Percentiles rank a stretch among this genome's conserved stretches.
Conservation (phyloP, 1,284 basidiomycete genomes). For the Bjerkandera adusta region DNA sequence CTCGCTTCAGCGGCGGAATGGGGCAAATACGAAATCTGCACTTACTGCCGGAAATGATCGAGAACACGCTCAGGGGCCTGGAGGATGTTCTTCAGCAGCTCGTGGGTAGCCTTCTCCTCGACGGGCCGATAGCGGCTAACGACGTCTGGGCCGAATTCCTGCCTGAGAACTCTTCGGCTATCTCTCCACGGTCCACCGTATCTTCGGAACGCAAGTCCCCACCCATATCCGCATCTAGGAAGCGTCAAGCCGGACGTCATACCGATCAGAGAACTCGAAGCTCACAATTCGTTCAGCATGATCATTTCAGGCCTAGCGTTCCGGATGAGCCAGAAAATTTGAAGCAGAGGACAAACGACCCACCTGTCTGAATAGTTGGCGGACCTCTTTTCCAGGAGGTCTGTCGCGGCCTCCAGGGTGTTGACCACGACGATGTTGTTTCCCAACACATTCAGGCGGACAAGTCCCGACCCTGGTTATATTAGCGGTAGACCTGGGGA, state of each 20-base stretch:
- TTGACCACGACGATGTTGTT: slow-evolving; percentile 5
- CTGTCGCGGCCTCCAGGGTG: slow-evolving; percentile 2
- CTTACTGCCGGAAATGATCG: slow-evolving; percentile 6
- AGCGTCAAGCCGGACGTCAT: neutral
- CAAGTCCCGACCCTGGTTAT: neutral
- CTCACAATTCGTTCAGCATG: slow-evolving; percentile 3
- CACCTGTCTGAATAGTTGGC: slow-evolving; percentile 7
- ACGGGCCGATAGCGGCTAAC: slow-evolving; percentile 1
- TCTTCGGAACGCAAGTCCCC: slow-evolving; percentile 1
- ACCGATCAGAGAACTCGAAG: neutral
- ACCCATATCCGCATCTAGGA: neutral
- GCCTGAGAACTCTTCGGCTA: neutral
- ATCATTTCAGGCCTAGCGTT: neutral
- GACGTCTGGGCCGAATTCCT: neutral
- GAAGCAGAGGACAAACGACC: neutral
- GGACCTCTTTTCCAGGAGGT: slow-evolving; percentile 7
- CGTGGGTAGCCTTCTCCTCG: neutral
- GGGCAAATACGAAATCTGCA: slow-evolving; percentile 41
- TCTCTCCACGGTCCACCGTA: slow-evolving; percentile 6
- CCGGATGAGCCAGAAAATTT: neutral
- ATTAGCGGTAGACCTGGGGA: neutral
- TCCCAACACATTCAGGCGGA: slow-evolving; percentile 5
- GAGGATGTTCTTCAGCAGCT: slow-evolving; percentile 1
- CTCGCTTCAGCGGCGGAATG: slow-evolving; percentile 48
- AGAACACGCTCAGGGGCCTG: neutral